Base-by-base conservation (phyloP, 306 rosid species). In the Cicer pinnatifidum region DNA sequence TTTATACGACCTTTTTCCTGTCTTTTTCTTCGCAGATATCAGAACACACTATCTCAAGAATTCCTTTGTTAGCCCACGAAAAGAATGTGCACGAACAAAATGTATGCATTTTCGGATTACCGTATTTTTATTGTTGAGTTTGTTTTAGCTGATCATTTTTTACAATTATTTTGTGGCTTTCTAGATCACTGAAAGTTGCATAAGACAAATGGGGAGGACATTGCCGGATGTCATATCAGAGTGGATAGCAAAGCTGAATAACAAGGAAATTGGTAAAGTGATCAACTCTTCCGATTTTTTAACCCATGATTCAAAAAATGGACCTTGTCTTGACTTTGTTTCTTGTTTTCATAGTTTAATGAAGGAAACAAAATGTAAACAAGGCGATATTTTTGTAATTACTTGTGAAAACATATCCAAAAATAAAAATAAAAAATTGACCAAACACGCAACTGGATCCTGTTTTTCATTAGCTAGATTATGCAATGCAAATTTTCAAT, bases 121-220 rank as follows among this genome's bases (percentile, higher is more conserved):
- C 43, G 11, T 63, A 43, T 60, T 20, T 71, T 44, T 52, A 19
- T 54, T 11, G 8, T 12, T 20, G 73, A 45, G 45, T 59, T 38
- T 46, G 33, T 57, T 64, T 63, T 75, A 35, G 58, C 78, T 64
- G 37, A 61, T 61, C 23, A 12, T n/a, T 60, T 43, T 41, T 73
- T 62, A 62, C 69, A 46, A 59, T 50, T 63, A 37, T 39, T 44
- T 50, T 56, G 6, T 65, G 76, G 35, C 61, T 78, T 62, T 59
- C 57, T 84, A 91, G 97, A 86, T 94, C 79, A 94, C 97, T 8
- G 88, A 77, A 69, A 84, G 82, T 84, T 89, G 96, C 69, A 87
- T 94, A 73, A 68, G 82, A 80, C 90, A 82, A 73, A 83, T 91
- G 97, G 97, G 97, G 58, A 84, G 86, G 88, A 88, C 94, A 70